Evolutionary conservation across 2,329 filamentous ascomycete genomes (phyloP), one percentile per base, ranked within the genome.

Genomic region (Pyrenochaeta sp.): DNA sequence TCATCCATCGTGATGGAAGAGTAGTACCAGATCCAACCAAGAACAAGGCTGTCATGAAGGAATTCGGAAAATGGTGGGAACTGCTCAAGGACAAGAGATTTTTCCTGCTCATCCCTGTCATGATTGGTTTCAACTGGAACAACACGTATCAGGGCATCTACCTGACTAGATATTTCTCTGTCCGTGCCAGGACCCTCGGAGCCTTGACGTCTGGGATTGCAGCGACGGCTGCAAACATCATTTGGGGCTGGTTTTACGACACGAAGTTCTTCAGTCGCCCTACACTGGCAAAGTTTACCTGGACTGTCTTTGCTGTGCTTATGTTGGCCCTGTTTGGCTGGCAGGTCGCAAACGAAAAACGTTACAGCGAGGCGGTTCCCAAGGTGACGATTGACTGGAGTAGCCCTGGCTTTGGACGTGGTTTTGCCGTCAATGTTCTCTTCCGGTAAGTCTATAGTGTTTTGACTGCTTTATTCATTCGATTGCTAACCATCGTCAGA

Each of bases 171-270:
- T 81, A 81, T 63, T 80, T 80, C 51, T 78, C 76, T 3, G 78
- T 81, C 2, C 72, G 78, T 2, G 65, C 77, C 0, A 66, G 78
- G 3, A 74, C 77, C 1, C 64, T 81, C 2, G 74, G 73, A 1
- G 72, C 76, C 0, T 51, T 81, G 28, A 71, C 70, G 0, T 77
- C 77, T 0, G 76, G 77, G 5, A 60, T 81, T 17, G 74, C 69
- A 1, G 77, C 77, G 0, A 72, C 74, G 0, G 58, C 63, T 11
- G 75, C 76, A 20, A 78, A 79, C 44, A 65, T 78, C 9, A 72
- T 78, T 35, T 79, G 74, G 75, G 77, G 77, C 2, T 78, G 74
- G 73, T 74, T 79, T 51, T 77, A 73, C 57, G 78, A 81, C 48
- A 63, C 72, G 2, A 73, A 72, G 41, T 59, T 46, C 7, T 67